Percentiles rank a stretch among this genome's conserved stretches.
Conservation (phyloP, 352 stramenopile species). For the Globisporangium cystogenes region DNA sequence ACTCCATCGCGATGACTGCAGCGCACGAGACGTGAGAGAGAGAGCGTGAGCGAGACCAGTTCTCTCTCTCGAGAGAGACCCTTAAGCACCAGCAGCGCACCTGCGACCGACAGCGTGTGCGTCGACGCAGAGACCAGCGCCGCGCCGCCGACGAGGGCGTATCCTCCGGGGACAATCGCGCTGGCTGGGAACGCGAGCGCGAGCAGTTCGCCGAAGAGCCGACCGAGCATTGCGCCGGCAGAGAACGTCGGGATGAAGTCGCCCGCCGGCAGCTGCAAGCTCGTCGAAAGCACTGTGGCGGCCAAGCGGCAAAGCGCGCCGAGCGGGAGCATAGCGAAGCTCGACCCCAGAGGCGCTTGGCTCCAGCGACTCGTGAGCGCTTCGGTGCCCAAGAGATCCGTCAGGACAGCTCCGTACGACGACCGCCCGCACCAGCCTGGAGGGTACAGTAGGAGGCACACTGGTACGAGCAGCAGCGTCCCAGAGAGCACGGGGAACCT, state of each 20-base stretch:
- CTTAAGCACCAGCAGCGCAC: conserved; percentile 2
- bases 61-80: no score
- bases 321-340: conserved; percentile 29
- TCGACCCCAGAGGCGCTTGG: conserved; percentile 13
- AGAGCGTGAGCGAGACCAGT: no score
- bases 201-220: conserved; percentile 48
- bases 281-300: conserved; percentile 40
- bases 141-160: conserved; percentile 59
- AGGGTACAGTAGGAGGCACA: conserved; percentile 29
- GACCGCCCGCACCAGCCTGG: conserved; percentile 34
- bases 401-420: conserved; percentile 22
- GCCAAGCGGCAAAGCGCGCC: conserved; percentile 25
- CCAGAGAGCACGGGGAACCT: conserved; percentile 20
- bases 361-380: conserved; percentile 27
- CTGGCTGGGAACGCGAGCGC: conserved; percentile 23
- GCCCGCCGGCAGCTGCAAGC: conserved; percentile 44
- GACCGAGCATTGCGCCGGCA: conserved; percentile 44
- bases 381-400: conserved; percentile 21
- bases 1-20: conserved; percentile 60
- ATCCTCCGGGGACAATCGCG: conserved; percentile 47
- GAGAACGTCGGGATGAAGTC: conserved; percentile 68
- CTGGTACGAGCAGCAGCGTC: conserved; percentile 24
- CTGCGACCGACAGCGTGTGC: conserved; percentile 62
- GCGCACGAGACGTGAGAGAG: background rate
- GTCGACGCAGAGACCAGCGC: conserved; percentile 54